phyloP scores from a whole-genome alignment of 75 land plant genomes.

The Cryptomeria japonica region DNA sequence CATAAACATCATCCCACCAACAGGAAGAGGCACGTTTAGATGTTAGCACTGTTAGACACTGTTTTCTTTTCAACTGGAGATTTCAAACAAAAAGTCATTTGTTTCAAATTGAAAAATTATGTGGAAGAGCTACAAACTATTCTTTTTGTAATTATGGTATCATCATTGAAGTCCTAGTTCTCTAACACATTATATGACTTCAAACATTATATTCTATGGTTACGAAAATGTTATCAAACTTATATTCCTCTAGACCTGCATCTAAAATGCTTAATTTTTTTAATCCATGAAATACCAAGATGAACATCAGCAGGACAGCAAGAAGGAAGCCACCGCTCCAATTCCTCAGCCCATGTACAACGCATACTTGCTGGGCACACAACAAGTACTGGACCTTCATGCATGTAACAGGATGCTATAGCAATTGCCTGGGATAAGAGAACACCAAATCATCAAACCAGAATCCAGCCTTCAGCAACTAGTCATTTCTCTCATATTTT shows the following conservation, averaged over 20 bases:
- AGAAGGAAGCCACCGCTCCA: slow-evolving; percentile 93
- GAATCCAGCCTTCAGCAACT: neutral
- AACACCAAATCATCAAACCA: neutral
- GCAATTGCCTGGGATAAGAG: slow-evolving; percentile 75
- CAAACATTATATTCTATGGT: neutral
- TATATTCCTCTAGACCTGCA: neutral
- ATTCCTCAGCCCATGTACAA: slow-evolving; percentile 92
- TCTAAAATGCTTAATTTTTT: neutral
- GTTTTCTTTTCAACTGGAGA: neutral
- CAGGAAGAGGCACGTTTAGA: neutral
- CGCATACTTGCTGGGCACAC: slow-evolving; percentile 94
- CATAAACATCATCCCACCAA: neutral
- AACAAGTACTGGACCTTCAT: slow-evolving; percentile 80
- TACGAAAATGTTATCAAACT: neutral
- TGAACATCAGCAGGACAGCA: slow-evolving; percentile 82
- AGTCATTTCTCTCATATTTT: neutral
- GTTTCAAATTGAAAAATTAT: neutral
- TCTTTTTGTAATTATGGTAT: neutral
- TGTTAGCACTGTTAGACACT: neutral
- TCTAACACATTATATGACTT: neutral
- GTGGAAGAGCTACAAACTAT: neutral
- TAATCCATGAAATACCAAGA: slow-evolving; percentile 63
- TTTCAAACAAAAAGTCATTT: neutral
- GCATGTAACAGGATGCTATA: slow-evolving; percentile 74
- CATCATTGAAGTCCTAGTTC: neutral